Evolutionary conservation across 257 asterid genomes (phyloP).

Genomic region (Buddleja alternifolia): DNA sequence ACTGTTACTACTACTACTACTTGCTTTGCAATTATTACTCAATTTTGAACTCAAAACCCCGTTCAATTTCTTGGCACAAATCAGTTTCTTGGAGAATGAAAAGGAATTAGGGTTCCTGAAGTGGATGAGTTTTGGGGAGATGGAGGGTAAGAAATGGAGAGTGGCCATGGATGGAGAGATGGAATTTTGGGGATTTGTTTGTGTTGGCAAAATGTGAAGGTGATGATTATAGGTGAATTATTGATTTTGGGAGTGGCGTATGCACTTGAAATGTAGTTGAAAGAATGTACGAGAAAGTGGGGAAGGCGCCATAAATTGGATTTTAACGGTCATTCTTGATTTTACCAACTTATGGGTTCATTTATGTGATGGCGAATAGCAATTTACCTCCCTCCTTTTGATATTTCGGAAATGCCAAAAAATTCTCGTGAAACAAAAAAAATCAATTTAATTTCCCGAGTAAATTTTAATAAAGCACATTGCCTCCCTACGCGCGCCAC

Average conservation of each 20-base stretch:
- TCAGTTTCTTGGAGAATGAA: slow-evolving; percentile 47
- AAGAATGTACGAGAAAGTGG: slow-evolving; percentile 34
- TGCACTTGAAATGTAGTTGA: slow-evolving; percentile 28
- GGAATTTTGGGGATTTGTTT: no score
- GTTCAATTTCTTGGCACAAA: slow-evolving; percentile 34
- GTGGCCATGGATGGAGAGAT: slow-evolving; percentile 55
- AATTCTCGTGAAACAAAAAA: no score
- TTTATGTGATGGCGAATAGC: no score
- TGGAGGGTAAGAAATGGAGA: slow-evolving; percentile 37
- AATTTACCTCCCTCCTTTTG: no score
- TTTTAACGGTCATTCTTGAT: slow-evolving; percentile 39
- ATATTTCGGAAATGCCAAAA: no score
- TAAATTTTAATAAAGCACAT: no score
- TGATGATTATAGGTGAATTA: no score
- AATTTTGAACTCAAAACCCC: slow-evolving; percentile 43
- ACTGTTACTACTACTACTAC: slow-evolving; percentile 24
- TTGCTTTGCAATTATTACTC: slow-evolving; percentile 37
- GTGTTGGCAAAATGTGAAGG: no score
- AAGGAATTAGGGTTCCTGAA: slow-evolving; percentile 50
- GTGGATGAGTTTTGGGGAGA: slow-evolving; percentile 49
- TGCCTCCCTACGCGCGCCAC: no score
- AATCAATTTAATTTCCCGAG: no score
- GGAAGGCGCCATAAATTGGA: slow-evolving; percentile 26
- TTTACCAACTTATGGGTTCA: no score
- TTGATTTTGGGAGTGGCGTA: neutral